phyloP scores from a whole-genome alignment of 2,329 filamentous ascomycete species.

The Clonostachys solani region DNA sequence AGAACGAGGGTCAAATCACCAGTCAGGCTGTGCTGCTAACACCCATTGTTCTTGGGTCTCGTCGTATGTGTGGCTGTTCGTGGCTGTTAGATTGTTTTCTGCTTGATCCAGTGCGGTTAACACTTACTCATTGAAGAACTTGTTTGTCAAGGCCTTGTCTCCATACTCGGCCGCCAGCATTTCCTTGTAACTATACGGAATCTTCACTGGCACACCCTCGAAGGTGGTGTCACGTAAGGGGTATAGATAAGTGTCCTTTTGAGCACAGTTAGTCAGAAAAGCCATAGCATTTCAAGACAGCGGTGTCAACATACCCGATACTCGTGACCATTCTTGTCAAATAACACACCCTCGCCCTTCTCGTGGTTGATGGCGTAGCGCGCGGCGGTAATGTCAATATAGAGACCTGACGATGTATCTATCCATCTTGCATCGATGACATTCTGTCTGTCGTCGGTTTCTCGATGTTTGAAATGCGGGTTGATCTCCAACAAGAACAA shows the following conservation, averaged over 20 bases:
- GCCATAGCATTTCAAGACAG: not conserved
- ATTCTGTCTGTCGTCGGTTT: slow-evolving; percentile 30
- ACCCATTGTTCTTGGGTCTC: slow-evolving; percentile 14
- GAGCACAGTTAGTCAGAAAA: not conserved
- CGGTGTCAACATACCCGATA: slow-evolving; percentile 28
- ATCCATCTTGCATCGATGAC: slow-evolving; percentile 45
- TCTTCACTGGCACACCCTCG: slow-evolving; percentile 61
- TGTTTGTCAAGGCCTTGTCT: slow-evolving; percentile 42
- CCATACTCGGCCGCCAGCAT: slow-evolving; percentile 56
- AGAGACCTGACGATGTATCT: slow-evolving; percentile 39
- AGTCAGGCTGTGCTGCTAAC: not conserved
- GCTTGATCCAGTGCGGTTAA: not conserved
- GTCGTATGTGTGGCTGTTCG: slow-evolving; percentile 33
- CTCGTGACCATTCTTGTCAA: slow-evolving; percentile 46
- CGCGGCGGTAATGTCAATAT: slow-evolving; percentile 46
- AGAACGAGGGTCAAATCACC: not conserved
- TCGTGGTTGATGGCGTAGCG: slow-evolving; percentile 41
- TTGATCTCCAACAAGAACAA: slow-evolving; percentile 46
- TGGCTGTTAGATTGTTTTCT: no score
- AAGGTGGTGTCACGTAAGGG: slow-evolving; percentile 66
- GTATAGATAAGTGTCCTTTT: slow-evolving; percentile 55
- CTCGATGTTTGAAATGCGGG: slow-evolving; percentile 31
- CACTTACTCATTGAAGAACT: slow-evolving; percentile 47
- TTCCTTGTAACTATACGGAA: slow-evolving; percentile 59
- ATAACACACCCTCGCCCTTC: slow-evolving; percentile 37